Percentiles rank a stretch among this genome's conserved stretches.
These are phyloP conservation scores for Hymenoscyphus fructigenus DNA, from an alignment of 2,329 filamentous ascomycete genomes.

Conservation along the genomic window DNA sequence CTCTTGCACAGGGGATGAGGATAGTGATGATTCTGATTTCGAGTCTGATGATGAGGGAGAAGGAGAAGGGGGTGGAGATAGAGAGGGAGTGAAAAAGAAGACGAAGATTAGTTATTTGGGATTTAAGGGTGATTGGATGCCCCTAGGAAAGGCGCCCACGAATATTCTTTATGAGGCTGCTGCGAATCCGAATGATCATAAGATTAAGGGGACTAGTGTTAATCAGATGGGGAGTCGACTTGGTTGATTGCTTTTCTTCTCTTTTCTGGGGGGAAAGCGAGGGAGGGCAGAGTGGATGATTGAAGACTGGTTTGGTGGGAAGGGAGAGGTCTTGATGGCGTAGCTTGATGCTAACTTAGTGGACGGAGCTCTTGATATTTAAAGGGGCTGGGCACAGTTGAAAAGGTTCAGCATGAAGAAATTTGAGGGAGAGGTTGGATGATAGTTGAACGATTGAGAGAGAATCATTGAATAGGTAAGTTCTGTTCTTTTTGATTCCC, in stretches of 20 bases:
- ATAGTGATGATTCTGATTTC: no score
- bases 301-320: background rate
- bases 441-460: background rate
- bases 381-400: background rate
- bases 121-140: slow-evolving; percentile 94
- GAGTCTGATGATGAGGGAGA: no score
- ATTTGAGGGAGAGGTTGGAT: background rate
- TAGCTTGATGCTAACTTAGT: background rate
- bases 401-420: no score
- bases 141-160: slow-evolving; percentile 75
- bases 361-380: background rate
- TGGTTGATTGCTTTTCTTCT: slow-evolving; percentile 36
- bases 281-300: no score
- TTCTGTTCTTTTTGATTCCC: background rate
- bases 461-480: background rate
- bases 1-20: no score
- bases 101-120: slow-evolving; percentile 80
- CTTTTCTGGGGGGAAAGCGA: no score
- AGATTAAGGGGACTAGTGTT: slow-evolving; percentile 55
- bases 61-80: no score
- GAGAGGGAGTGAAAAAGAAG: slow-evolving; percentile 70
- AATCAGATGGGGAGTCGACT: slow-evolving; percentile 57
- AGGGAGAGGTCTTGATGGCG: background rate
- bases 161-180: slow-evolving; percentile 93
- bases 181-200: slow-evolving; percentile 86